Evolutionary conservation across 2,329 filamentous ascomycete genomes (phyloP), one percentile per base, ranked within the genome.

Genomic region (Paramyrothecium roridum): DNA sequence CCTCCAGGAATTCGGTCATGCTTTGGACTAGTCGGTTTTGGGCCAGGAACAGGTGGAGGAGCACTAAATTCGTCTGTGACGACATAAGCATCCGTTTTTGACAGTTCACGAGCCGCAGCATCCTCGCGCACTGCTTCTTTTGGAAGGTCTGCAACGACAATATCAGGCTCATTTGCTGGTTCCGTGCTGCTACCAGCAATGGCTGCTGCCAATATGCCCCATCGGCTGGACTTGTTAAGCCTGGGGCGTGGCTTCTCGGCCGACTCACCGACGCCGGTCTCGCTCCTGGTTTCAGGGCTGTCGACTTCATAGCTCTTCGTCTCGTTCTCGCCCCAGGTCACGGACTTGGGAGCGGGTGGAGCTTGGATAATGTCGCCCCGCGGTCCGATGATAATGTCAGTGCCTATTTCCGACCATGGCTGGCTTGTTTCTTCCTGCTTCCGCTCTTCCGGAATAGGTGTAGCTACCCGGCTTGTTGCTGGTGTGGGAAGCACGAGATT

Each of bases 271-370:
- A 60, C 67, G 37, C 72, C 71, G 11, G 59, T 57, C 49, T 69
- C 65, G 52, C 63, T 70, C 58, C 65, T 71, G n/a, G 63, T 63
- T 48, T 82, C 81, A 8, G 85, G 81, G 52, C 80, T 86, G 56
- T 84, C 82, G 12, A 82, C 77, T 50, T 86, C 82, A 57, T 84
- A 88, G 56, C 83, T 81, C 65, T 87, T 84, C 3, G 81, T 87
- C 64, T 85, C 78, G 59, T 86, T 86, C 57, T 85, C 76, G 12
- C 84, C 86, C 85, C 84, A 88, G 13, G 79, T 85, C 4, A 88
- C 85, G 46, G 73, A 79, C 61, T 86, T 87, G 8, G 81, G 76
- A 8, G 73, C 30, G 11, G 65, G 46, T 20, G 40, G 48, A 43
- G 58, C 52, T 37, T 75, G 69, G 12, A 77, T 65, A 37, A 75